phyloP scores from a whole-genome alignment of 108 stramenopile genomes.

The Fragilariopsis cylindrus region DNA sequence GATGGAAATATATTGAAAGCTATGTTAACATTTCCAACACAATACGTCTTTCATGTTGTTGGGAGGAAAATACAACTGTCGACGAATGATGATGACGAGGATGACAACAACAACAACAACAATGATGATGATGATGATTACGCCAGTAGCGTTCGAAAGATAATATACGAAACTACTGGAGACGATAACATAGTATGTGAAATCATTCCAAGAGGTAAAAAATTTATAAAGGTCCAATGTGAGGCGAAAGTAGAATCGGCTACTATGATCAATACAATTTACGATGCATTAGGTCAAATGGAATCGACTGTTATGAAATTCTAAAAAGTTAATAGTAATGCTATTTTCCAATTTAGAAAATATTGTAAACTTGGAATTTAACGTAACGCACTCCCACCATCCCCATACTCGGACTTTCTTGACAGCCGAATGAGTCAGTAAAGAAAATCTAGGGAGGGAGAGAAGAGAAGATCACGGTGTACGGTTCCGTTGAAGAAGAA shows the following conservation, averaged over 20 bases:
- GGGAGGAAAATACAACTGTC: constrained; percentile 38
- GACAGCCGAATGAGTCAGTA: too few relatives aligned
- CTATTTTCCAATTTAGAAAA: too few relatives aligned
- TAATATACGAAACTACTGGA: constrained; percentile 48
- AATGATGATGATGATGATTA: constrained; percentile 32
- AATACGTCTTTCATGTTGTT: constrained; percentile 65
- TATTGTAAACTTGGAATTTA: too few relatives aligned
- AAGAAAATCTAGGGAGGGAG: too few relatives aligned
- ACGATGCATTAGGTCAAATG: constrained; percentile 59
- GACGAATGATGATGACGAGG: too few relatives aligned
- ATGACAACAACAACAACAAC: neutral
- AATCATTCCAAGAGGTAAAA: constrained; percentile 64
- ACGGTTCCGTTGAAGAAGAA: too few relatives aligned
- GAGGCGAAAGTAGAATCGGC: constrained; percentile 64
- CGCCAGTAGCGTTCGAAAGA: constrained; percentile 48
- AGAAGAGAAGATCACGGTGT: too few relatives aligned
- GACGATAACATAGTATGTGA: constrained; percentile 42
- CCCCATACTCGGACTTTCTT: too few relatives aligned
- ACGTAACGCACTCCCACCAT: too few relatives aligned
- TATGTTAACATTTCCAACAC: constrained; percentile 63
- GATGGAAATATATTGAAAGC: constrained; percentile 72
- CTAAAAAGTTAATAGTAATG: constrained; percentile 15
- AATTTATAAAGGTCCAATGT: constrained; percentile 59
- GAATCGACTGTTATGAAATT: constrained; percentile 73
- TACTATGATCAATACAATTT: constrained; percentile 64